Base-by-base conservation (phyloP, 768 basidiomycete species). In the Amanita rimosa region DNA sequence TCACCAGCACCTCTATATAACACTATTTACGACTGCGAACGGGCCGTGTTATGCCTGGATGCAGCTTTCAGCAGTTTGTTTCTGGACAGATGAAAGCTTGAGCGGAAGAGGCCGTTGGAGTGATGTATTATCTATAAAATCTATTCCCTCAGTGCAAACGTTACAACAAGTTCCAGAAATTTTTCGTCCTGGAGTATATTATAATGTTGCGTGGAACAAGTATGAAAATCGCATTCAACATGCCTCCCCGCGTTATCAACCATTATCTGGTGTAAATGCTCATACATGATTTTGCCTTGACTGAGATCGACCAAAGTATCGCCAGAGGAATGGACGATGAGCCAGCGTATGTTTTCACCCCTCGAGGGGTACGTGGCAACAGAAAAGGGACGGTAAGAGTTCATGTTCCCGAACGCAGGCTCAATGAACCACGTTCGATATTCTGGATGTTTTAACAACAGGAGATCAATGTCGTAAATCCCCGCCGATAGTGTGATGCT, bases 1-100 rank as follows among this genome's bases (percentile, higher is more conserved):
- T 78, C 91, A 53, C 93, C 94, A 41, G 73, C 74, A 13, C 85
- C 94, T 29, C 67, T 98, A 60, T 99, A 97, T 64, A 96, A 85
- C 61, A 83, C 83, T 10, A 70, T 81, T 55, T 65, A 69, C 55
- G 96, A 99, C 56, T 85, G 85, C 52, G 75, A 85, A 57, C 66
- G 71, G 47, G 88, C 83, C 9, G 88, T 75, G 11, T 62, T 63
- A 51, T 75, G 73, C 50, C 60, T 97, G 21, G 82, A 91, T 45
- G 68, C 76, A 48, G 79, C 70, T 9, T 66, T 87, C 44, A 64
- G 67, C 48, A 51, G 48, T 34, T 46, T 64, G 34, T 8, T 27
- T 31, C 26, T 11, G 19, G 21, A 42, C 11, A 16, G 1, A 16
- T 22, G 11, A 36, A 35, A 10, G 41, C 21, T 36, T 26, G 10